phyloP scores from a whole-genome alignment of 1,284 basidiomycete genomes.

The Melampsora allii-populina region DNA sequence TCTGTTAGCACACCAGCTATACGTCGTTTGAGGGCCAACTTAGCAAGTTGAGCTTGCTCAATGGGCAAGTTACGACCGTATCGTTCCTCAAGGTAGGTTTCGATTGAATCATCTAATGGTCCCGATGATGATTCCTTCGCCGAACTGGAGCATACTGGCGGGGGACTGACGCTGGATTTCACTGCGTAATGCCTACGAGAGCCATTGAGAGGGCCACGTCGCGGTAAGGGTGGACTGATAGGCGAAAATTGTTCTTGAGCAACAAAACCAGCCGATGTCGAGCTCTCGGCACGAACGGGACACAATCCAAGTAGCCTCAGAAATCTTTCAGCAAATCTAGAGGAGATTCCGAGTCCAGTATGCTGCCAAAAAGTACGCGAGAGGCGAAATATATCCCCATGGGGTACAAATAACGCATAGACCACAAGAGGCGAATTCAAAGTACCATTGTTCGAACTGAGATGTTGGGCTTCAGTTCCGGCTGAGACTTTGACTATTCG shows the following conservation, averaged over 20 bases:
- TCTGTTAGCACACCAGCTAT: slow-evolving; percentile 75
- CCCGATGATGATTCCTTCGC: slow-evolving; percentile 34
- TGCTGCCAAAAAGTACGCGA: slow-evolving; percentile 98
- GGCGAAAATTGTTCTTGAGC: slow-evolving; percentile 49
- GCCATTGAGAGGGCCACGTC: slow-evolving; percentile 2
- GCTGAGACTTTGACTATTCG: slow-evolving; percentile 54
- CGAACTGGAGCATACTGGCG: slow-evolving; percentile 3
- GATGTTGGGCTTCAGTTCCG: slow-evolving; percentile 47
- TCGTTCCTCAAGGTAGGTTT: slow-evolving; percentile 76
- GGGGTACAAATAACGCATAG: slow-evolving; percentile 61
- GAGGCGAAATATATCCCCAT: slow-evolving; percentile 60
- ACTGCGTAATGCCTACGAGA: slow-evolving; percentile 17
- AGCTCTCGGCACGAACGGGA: slow-evolving; percentile 54
- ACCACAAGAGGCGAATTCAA: slow-evolving; percentile 71
- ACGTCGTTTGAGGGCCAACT: slow-evolving; percentile 76
- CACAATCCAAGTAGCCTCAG: slow-evolving; percentile 63
- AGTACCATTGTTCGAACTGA: slow-evolving; percentile 46
- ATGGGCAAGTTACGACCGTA: slow-evolving; percentile 89
- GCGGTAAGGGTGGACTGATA: not conserved
- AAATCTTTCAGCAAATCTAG: slow-evolving; percentile 78
- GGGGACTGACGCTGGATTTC: slow-evolving; percentile 7
- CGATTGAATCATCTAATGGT: slow-evolving; percentile 56
- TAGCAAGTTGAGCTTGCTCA: slow-evolving; percentile 69
- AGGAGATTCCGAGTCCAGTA: slow-evolving; percentile 82
- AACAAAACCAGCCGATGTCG: not conserved